phyloP scores from a whole-genome alignment of 257 asterid genomes.

The Oldenlandia corymbosa region DNA sequence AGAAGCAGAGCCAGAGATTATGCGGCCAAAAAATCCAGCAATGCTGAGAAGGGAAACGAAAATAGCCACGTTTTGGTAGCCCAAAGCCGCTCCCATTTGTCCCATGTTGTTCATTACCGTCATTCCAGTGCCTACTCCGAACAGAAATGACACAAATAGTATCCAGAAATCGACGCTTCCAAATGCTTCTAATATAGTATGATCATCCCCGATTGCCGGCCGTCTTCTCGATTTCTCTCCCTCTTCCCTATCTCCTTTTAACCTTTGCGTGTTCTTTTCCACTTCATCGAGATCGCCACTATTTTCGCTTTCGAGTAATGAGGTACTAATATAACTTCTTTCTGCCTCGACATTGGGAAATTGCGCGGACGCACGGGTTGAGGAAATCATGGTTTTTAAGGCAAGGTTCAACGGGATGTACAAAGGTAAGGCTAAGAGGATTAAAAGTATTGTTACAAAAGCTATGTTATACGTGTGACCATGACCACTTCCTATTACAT shows the following conservation, averaged over 20 bases:
- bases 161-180: conserved; percentile 20
- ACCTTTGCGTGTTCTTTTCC: background rate
- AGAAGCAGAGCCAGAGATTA: conserved; percentile 18
- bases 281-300: background rate
- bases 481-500: conserved; percentile 19
- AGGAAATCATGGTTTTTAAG: background rate
- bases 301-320: conserved; percentile 7
- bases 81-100: conserved; percentile 23
- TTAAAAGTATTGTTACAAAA: conserved; percentile 10
- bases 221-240: background rate
- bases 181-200: conserved; percentile 19
- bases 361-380: background rate
- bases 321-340: too few relatives aligned
- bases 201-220: conserved; percentile 18
- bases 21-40: conserved; percentile 26
- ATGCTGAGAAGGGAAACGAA: conserved; percentile 25
- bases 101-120: conserved; percentile 22
- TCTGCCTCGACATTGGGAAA: background rate
- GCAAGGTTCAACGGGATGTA: conserved; percentile 12
- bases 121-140: conserved; percentile 26
- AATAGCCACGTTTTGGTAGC: conserved; percentile 22
- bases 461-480: conserved; percentile 15
- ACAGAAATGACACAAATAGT: conserved; percentile 24
- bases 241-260: background rate
- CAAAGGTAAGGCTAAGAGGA: conserved; percentile 18